phyloP scores from a whole-genome alignment of 2,329 filamentous ascomycete genomes.

The Allantophomopsis lycopodina region DNA sequence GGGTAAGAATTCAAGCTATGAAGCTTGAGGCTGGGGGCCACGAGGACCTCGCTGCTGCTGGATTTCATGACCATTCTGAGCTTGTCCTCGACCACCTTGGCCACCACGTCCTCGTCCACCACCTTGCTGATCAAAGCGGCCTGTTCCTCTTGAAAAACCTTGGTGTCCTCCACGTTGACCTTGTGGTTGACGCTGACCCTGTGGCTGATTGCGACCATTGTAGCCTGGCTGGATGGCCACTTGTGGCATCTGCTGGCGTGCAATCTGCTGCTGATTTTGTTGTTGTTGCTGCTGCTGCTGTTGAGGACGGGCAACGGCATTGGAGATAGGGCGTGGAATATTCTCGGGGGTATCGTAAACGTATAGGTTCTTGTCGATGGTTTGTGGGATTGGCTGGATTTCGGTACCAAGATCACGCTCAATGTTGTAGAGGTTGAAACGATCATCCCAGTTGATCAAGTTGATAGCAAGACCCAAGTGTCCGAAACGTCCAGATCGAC shows the following conservation, averaged over 20 bases:
- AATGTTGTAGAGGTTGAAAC: slow-evolving; percentile 98
- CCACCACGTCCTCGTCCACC: slow-evolving; percentile 13
- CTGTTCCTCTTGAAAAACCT: neutral
- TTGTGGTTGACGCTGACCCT: slow-evolving; percentile 10
- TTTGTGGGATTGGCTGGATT: slow-evolving; percentile 87
- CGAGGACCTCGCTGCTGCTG: slow-evolving; percentile 16
- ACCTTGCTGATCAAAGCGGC: neutral
- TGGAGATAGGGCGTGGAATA: slow-evolving; percentile 72
- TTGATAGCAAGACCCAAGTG: slow-evolving; percentile 97
- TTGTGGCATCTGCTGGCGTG: slow-evolving; percentile 10
- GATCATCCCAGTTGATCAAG: slow-evolving; percentile 98
- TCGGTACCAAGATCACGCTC: slow-evolving; percentile 95
- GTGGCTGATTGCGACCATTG: slow-evolving; percentile 12
- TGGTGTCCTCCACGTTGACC: slow-evolving; percentile 2
- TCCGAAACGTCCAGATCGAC: slow-evolving; percentile 91
- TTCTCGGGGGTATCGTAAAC: slow-evolving; percentile 95
- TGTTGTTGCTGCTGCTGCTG: slow-evolving; percentile 10
- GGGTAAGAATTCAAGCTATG: slow-evolving; percentile 8
- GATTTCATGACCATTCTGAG: slow-evolving; percentile 15
- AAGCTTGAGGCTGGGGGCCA: slow-evolving; percentile 14
- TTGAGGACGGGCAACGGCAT: slow-evolving; percentile 20
- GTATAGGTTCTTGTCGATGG: slow-evolving; percentile 95
- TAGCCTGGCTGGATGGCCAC: slow-evolving; percentile 11
- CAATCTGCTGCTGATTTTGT: slow-evolving; percentile 10
- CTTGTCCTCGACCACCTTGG: slow-evolving; percentile 13